These are phyloP conservation scores for Claviceps digitariae DNA, from an alignment of 2,329 filamentous ascomycete genomes.

Conservation along the genomic window DNA sequence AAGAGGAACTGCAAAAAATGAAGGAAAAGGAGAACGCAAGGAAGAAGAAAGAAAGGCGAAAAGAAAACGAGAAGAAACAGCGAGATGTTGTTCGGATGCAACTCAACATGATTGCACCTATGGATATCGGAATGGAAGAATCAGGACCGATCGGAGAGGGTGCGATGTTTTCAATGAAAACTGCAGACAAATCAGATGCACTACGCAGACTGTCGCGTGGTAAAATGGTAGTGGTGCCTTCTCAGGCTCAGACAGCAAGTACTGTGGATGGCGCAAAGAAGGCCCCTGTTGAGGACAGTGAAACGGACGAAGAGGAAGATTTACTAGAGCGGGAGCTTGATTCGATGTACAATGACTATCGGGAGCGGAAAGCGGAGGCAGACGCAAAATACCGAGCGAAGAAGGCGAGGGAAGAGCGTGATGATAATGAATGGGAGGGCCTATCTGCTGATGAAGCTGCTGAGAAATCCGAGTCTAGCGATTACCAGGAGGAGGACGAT, in stretches of 20 bases:
- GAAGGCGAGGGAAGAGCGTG: conserved; percentile 66
- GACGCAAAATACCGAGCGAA: conserved; percentile 89
- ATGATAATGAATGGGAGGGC: conserved; percentile 86
- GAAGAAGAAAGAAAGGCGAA: conserved; percentile 72
- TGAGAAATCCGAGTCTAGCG: conserved; percentile 36
- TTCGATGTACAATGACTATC: conserved; percentile 73
- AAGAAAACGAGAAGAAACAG: conserved; percentile 86
- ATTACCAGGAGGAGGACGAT: conserved; percentile 44
- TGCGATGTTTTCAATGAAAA: conserved; percentile 75
- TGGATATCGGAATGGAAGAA: conserved; percentile 91
- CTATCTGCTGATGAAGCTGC: conserved; percentile 54
- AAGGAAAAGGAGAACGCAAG: conserved; percentile 64
- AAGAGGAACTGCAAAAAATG: conserved; percentile 72
- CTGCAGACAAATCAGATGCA: conserved; percentile 62
- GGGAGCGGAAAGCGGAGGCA: conserved; percentile 60
- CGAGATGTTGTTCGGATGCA: conserved; percentile 95
- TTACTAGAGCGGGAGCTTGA: conserved; percentile 75
- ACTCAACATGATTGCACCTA: conserved; percentile 89
- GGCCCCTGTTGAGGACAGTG: conserved; percentile 42
- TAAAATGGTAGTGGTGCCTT: conserved; percentile 58
- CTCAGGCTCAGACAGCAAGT: conserved; percentile 39
- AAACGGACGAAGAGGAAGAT: conserved; percentile 70
- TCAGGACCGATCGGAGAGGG: conserved; percentile 64
- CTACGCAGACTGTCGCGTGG: conserved; percentile 50
- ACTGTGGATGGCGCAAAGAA: conserved; percentile 43